Conservation (phyloP, 2,329 filamentous ascomycete genomes). For the Apiospora malaysiana region DNA sequence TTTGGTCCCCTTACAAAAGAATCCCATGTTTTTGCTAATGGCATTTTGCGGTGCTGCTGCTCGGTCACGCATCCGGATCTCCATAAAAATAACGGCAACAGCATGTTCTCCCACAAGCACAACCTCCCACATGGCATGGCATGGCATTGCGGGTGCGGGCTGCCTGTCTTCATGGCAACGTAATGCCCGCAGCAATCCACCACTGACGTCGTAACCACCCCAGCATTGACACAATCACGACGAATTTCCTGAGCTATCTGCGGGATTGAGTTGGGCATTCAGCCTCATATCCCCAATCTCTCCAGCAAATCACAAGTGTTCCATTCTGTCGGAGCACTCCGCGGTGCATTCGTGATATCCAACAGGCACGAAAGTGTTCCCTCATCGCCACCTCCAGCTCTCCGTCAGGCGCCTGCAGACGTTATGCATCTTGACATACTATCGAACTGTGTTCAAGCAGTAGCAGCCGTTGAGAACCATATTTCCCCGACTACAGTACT, state of each 20-base stretch:
- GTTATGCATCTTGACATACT: neutral
- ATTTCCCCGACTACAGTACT: neutral
- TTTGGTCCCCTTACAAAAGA: neutral
- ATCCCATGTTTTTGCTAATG: constrained; percentile 19
- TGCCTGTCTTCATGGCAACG: neutral
- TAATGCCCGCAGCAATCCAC: neutral
- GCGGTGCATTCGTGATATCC: neutral
- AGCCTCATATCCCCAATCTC: neutral
- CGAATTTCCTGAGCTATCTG: neutral
- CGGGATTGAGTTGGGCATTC: neutral
- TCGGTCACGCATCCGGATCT: neutral
- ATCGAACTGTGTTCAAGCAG: neutral
- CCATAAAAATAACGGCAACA: neutral
- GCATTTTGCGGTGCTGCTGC: constrained; percentile 9
- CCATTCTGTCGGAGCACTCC: neutral
- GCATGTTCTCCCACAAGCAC: neutral
- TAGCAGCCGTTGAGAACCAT: neutral
- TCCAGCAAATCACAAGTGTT: neutral
- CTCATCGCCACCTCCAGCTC: neutral
- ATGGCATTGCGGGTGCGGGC: too few species aligned
- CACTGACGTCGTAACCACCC: neutral
- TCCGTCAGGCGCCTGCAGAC: neutral
- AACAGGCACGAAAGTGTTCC: neutral
- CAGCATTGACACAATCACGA: neutral
- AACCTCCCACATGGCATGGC: too few species aligned